Conservation (phyloP, 495 filamentous ascomycete genomes). For the Trichoderma asperelloides region DNA sequence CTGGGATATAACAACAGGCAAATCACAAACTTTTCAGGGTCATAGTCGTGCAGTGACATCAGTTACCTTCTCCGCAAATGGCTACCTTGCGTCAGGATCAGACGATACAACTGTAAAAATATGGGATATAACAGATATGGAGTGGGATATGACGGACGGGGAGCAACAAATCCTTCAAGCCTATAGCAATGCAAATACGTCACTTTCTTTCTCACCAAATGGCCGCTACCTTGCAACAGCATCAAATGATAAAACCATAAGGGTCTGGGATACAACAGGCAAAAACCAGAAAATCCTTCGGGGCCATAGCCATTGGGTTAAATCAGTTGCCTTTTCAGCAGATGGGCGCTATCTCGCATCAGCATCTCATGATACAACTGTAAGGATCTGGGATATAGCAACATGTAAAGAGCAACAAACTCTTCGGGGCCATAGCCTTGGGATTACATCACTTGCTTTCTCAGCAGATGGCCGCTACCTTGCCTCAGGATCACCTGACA, state of each 20-base stretch:
- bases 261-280: background rate
- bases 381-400: background rate
- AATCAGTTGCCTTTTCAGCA: background rate
- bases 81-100: background rate
- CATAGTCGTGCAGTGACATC: background rate
- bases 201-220: slow-evolving; percentile 14
- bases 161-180: background rate
- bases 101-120: background rate
- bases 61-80: background rate
- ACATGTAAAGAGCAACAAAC: background rate
- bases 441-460: background rate
- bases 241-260: slow-evolving; percentile 7
- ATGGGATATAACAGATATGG: background rate
- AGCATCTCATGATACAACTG: background rate
- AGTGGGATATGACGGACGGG: background rate
- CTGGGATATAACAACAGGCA: background rate
- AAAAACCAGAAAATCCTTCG: background rate
- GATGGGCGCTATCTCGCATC: background rate
- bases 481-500: background rate
- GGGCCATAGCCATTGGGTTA: background rate
- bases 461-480: background rate
- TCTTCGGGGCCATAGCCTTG: background rate
- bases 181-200: slow-evolving; percentile 5
- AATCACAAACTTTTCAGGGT: slow-evolving; percentile 13
- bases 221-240: slow-evolving; percentile 12